These are phyloP conservation scores for Podaxis pistillaris DNA, from an alignment of 768 basidiomycete species.

Conservation along the genomic window DNA sequence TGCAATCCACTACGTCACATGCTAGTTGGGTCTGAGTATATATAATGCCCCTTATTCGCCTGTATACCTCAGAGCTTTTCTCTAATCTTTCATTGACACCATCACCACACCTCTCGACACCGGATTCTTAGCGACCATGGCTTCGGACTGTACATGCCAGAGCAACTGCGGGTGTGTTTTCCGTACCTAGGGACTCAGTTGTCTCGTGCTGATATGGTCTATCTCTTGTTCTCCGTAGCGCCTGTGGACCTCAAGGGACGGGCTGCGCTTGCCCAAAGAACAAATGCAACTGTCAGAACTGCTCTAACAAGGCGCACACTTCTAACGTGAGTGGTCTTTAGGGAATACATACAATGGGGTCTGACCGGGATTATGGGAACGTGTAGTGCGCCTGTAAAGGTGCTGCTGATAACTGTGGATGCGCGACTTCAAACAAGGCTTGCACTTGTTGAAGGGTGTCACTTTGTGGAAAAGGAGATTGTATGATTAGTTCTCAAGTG, in stretches of 20 bases:
- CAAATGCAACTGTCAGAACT: constrained; percentile 2
- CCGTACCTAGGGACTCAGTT: background rate
- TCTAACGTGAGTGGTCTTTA: background rate
- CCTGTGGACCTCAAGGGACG: background rate
- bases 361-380: background rate
- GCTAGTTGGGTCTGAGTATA: background rate
- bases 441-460: background rate
- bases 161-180: constrained; percentile 5
- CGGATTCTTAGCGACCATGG: background rate
- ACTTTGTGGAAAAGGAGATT: background rate
- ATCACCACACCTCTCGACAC: background rate
- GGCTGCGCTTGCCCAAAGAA: constrained; percentile 7
- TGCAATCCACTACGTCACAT: background rate
- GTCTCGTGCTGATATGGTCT: background rate
- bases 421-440: background rate
- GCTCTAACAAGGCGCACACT: constrained; percentile 9
- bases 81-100: no score
- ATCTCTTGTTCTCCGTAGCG: background rate
- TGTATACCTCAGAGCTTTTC: background rate
- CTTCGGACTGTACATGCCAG: constrained; percentile 3
- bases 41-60: background rate
- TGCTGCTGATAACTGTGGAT: constrained; percentile 1
- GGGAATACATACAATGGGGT: background rate
- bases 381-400: background rate
- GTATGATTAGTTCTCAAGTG: background rate